These are phyloP conservation scores for Cytospora paraplurivora DNA, from an alignment of 2,329 filamentous ascomycete species.

Conservation along the genomic window DNA sequence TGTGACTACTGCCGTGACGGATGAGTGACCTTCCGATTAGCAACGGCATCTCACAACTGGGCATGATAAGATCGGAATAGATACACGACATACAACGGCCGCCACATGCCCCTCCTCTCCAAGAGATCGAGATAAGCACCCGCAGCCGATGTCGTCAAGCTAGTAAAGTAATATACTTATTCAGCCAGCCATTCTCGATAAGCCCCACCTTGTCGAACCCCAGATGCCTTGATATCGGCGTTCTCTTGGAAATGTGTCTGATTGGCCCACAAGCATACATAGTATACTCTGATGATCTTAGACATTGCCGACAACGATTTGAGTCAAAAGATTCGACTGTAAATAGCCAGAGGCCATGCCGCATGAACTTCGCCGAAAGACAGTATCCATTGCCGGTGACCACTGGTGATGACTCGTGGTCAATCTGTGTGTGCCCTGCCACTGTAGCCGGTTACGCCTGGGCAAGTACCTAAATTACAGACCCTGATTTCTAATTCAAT, in stretches of 20 bases:
- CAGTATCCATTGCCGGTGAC: no score
- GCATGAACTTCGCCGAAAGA: constrained; percentile 4
- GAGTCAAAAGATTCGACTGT: constrained; percentile 8
- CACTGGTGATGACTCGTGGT: no score
- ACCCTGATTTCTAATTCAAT: no score
- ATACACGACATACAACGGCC: constrained; percentile 10
- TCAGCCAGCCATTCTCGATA: constrained; percentile 18
- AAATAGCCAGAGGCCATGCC: not conserved
- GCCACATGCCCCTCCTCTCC: constrained; percentile 4
- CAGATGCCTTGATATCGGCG: constrained; percentile 16
- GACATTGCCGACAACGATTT: constrained; percentile 7
- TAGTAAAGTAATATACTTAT: constrained; percentile 12
- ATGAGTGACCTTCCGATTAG: constrained; percentile 21
- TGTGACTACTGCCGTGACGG: constrained; percentile 14
- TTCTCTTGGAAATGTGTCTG: constrained; percentile 13
- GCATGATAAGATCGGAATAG: constrained; percentile 28
- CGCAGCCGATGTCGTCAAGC: constrained; percentile 25
- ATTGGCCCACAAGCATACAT: constrained; percentile 1
- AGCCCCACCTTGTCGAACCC: constrained; percentile 26
- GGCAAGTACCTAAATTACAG: no score
- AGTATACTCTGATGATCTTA: constrained; percentile 12
- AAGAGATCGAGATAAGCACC: constrained; percentile 26
- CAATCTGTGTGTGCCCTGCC: no score
- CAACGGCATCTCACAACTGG: constrained; percentile 17
- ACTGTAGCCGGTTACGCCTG: no score